A percentile compares a stretch with the other conserved stretches of the same genome.
Evolutionary conservation across 305 asterid genomes (phyloP).

Genomic region (Fraxinus nigra): DNA sequence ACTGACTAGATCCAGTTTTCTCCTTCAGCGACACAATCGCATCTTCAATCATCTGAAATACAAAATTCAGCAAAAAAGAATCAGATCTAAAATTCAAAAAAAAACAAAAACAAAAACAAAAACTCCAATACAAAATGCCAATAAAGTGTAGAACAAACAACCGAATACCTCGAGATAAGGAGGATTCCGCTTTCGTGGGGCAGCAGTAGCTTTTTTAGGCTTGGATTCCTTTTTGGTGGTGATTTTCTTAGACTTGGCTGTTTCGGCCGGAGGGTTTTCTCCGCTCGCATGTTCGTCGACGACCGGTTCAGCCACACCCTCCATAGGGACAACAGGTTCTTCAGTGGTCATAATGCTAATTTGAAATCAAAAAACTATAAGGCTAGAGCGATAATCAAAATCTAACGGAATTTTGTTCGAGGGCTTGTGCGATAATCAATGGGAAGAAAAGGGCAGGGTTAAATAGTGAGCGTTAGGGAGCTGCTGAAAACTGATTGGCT

Average conservation of each 20-base stretch:
- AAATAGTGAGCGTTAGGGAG: conserved; percentile 39
- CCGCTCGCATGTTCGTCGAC: conserved; percentile 26
- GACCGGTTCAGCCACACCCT: conserved; percentile 22
- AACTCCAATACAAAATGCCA: neutral
- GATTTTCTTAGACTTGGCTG: conserved; percentile 39
- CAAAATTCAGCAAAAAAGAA: neutral
- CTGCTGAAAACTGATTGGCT: conserved; percentile 48
- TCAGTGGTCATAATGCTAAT: conserved; percentile 42
- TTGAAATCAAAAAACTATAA: neutral
- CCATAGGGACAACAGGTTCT: conserved; percentile 41
- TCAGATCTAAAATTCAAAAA: conserved; percentile 22
- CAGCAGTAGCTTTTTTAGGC: conserved; percentile 44
- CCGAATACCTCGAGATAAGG: conserved; percentile 73
- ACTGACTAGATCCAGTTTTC: conserved; percentile 78
- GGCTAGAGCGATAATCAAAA: conserved; percentile 11
- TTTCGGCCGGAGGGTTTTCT: conserved; percentile 22
- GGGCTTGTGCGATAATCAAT: conserved; percentile 8
- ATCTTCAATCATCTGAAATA: conserved; percentile 64
- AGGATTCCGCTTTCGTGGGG: conserved; percentile 59
- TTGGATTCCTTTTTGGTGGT: conserved; percentile 37
- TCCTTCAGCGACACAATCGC: conserved; percentile 74
- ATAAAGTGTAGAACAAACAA: neutral
- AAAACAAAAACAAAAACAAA: neutral
- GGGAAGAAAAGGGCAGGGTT: conserved; percentile 30
- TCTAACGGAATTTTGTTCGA: neutral